Evolutionary conservation across 768 basidiomycete genomes (phyloP).

Genomic region (Calocera cornea): DNA sequence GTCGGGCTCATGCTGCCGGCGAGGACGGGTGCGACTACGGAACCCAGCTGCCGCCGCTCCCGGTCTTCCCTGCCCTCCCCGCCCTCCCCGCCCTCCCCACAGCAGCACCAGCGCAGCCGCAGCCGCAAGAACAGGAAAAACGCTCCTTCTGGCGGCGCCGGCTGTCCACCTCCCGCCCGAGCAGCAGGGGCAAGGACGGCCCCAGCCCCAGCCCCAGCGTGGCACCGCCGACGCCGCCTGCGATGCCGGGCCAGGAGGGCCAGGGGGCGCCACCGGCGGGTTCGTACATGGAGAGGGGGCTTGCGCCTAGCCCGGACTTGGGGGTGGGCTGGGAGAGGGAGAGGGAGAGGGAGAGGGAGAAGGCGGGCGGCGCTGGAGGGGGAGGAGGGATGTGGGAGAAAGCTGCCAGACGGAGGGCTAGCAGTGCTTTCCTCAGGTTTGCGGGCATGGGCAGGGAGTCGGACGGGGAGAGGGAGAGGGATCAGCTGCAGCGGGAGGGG

Average conservation of each 20-base stretch:
- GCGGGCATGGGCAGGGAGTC: constrained; percentile 8
- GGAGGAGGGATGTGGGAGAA: background rate
- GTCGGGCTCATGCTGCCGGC: too few species aligned
- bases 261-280: too few species aligned
- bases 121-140: background rate
- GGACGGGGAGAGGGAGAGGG: background rate
- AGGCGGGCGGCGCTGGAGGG: too few species aligned
- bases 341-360: too few species aligned
- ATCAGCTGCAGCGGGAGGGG: background rate
- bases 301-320: too few species aligned
- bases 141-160: background rate
- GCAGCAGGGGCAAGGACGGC: background rate
- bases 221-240: too few species aligned
- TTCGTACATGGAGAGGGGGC: too few species aligned
- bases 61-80: background rate
- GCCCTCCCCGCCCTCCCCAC: background rate
- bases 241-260: too few species aligned
- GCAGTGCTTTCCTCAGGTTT: background rate
- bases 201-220: background rate
- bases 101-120: background rate
- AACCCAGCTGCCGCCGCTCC: background rate
- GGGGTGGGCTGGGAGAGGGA: too few species aligned
- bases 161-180: background rate
- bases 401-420: background rate
- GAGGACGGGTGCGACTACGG: too few species aligned